phyloP scores from a whole-genome alignment of 768 basidiomycete genomes.

The Pulveroboletus frians region DNA sequence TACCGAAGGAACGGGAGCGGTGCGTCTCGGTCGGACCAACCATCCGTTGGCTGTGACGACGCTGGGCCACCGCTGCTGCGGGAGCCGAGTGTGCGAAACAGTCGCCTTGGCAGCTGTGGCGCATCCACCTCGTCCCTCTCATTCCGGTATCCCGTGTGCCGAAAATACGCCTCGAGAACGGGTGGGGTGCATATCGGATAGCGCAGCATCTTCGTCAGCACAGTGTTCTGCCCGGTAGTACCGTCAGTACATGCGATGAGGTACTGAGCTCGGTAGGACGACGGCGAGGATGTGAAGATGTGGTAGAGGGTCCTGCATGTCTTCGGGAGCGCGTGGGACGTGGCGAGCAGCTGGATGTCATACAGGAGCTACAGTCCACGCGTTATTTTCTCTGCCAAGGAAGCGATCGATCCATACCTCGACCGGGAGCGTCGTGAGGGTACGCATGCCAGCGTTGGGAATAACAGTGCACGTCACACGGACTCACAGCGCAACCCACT shows the following conservation, averaged over 20 bases:
- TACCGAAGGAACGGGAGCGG: conserved; percentile 63
- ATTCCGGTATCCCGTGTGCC: not conserved
- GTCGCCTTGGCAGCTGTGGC: conserved; percentile 57
- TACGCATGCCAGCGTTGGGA: conserved; percentile 8
- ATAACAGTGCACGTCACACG: too few relatives aligned
- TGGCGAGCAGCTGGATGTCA: conserved; percentile 67
- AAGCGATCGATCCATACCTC: conserved; percentile 26
- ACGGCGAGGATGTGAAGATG: conserved; percentile 52
- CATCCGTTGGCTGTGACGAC: too few relatives aligned
- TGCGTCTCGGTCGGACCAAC: conserved; percentile 46
- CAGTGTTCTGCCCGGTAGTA: conserved; percentile 10
- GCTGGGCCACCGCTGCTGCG: not conserved
- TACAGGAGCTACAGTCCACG: conserved; percentile 56
- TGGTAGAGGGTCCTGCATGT: conserved; percentile 48
- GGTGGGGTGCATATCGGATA: conserved; percentile 34
- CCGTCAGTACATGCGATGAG: conserved; percentile 38
- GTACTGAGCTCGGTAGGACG: conserved; percentile 62
- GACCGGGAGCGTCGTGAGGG: conserved; percentile 30
- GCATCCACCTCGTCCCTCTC: not conserved
- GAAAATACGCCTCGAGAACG: conserved; percentile 46
- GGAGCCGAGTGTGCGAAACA: conserved; percentile 56
- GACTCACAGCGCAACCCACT: too few relatives aligned
- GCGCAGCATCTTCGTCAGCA: conserved; percentile 46
- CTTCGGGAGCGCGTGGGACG: conserved; percentile 59
- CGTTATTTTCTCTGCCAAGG: not conserved